A percentile compares a stretch with the other conserved stretches of the same genome.
Conservation (phyloP, 179 eudicot species). For the Corrigiola litoralis region DNA sequence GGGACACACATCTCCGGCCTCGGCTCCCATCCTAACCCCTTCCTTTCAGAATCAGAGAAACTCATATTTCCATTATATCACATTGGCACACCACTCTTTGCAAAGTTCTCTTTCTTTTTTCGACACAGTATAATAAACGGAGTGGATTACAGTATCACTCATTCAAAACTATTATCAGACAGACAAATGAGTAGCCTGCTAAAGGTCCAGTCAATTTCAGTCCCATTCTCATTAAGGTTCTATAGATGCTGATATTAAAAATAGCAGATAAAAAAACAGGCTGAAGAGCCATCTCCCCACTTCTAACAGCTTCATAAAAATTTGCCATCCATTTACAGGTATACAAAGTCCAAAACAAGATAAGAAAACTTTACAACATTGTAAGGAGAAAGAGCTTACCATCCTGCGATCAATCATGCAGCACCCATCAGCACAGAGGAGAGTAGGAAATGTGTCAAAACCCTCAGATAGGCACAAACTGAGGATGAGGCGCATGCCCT, state of each 20-base stretch:
- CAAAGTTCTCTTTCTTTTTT: too few relatives aligned
- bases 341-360: not conserved
- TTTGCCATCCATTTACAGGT: not conserved
- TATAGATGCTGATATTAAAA: not conserved
- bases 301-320: not conserved
- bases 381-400: constrained; percentile 39
- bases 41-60: too few relatives aligned
- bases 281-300: not conserved
- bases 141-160: too few relatives aligned
- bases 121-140: too few relatives aligned
- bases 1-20: too few relatives aligned
- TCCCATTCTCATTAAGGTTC: not conserved
- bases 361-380: not conserved
- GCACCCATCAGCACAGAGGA: constrained; percentile 96
- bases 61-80: too few relatives aligned
- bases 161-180: too few relatives aligned
- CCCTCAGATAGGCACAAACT: constrained; percentile 91
- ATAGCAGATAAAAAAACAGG: not conserved
- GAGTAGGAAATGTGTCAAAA: constrained; percentile 92
- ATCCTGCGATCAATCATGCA: constrained; percentile 97
- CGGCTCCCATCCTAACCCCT: too few relatives aligned
- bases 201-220: not conserved
- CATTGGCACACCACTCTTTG: too few relatives aligned
- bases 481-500: constrained; percentile 81
- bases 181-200: too few relatives aligned